Evolutionary conservation across 106 monocot genomes (phyloP).

Genomic region (Dendrobium nobile): DNA sequence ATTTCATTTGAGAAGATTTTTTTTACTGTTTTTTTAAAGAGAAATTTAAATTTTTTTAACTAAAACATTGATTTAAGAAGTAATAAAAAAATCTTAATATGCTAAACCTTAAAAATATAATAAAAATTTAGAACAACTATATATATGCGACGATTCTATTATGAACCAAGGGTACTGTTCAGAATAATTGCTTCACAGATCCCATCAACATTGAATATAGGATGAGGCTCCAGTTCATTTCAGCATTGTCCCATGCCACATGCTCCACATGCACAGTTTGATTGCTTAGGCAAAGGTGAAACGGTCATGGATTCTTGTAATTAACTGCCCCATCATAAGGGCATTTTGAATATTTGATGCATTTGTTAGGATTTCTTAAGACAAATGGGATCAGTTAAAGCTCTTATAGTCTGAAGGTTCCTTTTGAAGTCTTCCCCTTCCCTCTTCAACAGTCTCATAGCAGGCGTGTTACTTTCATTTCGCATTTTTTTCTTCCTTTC

Average conservation of each 20-base stretch:
- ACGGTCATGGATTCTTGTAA: background rate
- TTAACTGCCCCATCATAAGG: background rate
- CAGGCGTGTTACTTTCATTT: background rate
- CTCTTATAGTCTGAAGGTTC: background rate
- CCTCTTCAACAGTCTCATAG: conserved; percentile 4
- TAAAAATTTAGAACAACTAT: no score
- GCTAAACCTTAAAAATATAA: no score
- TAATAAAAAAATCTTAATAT: no score
- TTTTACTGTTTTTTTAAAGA: no score
- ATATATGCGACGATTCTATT: no score
- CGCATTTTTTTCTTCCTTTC: conserved; percentile 6
- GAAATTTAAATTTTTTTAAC: no score
- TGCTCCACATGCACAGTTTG: background rate
- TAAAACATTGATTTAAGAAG: no score
- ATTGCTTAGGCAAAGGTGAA: background rate
- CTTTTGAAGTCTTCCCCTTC: no score
- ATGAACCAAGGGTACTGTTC: no score
- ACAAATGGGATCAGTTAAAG: background rate
- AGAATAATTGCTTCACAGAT: background rate
- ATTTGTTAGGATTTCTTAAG: background rate
- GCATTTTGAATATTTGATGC: background rate
- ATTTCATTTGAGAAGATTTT: no score
- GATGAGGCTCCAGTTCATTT: background rate
- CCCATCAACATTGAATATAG: background rate
- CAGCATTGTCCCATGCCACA: background rate